phyloP scores from a whole-genome alignment of 2,329 filamentous ascomycete genomes.

The Aspergillus ustus region DNA sequence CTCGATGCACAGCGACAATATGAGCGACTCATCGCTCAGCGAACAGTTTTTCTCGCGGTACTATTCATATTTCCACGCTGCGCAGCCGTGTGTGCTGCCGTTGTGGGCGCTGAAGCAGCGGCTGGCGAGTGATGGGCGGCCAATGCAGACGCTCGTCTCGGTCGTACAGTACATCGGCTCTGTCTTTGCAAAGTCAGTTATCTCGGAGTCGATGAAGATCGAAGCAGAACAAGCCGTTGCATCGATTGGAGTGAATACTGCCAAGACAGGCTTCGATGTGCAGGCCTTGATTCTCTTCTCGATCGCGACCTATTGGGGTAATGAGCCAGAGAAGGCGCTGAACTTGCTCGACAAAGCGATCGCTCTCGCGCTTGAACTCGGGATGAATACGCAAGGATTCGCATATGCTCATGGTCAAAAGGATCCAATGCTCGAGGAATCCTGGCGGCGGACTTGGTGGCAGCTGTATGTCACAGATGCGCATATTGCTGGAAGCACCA shows the following conservation, averaged over 20 bases:
- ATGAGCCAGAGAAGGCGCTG: conserved; percentile 17
- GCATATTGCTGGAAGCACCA: conserved; percentile 69
- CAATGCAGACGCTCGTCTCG: conserved; percentile 23
- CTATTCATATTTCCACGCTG: conserved; percentile 32
- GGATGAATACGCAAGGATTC: not conserved
- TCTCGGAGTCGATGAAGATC: conserved; percentile 1
- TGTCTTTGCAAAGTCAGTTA: conserved; percentile 15
- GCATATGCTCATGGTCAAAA: not conserved
- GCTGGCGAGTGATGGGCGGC: conserved; percentile 10
- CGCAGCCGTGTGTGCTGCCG: conserved; percentile 31
- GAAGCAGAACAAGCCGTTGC: conserved; percentile 3
- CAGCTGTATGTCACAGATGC: conserved; percentile 71
- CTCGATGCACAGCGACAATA: conserved; percentile 6
- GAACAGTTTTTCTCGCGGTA: conserved; percentile 22
- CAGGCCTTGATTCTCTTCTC: conserved; percentile 30
- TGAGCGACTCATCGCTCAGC: conserved; percentile 1
- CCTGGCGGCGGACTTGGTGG: conserved; percentile 53
- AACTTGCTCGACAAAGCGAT: conserved; percentile 19
- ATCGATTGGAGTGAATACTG: not conserved
- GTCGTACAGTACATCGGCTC: conserved; percentile 33
- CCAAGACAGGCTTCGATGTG: conserved; percentile 20
- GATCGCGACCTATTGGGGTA: conserved; percentile 24
- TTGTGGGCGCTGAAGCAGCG: conserved; percentile 17
- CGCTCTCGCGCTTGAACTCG: not conserved
- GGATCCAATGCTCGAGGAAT: conserved; percentile 28